A percentile compares a stretch with the other conserved stretches of the same genome.
These are phyloP conservation scores for Teratosphaeria destructans DNA, from an alignment of 2,329 filamentous ascomycete species.

Conservation along the genomic window DNA sequence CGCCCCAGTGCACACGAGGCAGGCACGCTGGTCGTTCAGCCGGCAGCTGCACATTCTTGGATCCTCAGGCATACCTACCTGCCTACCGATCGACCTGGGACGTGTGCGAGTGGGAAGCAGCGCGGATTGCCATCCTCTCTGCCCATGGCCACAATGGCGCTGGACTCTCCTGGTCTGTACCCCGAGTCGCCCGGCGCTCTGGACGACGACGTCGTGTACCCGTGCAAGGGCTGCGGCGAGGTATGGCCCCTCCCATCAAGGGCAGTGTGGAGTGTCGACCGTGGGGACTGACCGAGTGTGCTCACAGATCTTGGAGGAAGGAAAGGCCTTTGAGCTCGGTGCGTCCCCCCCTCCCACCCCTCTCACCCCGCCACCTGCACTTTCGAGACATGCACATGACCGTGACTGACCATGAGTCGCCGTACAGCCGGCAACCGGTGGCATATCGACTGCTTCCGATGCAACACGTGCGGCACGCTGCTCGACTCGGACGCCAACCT, in stretches of 20 bases:
- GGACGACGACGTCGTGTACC: slow-evolving; percentile 63
- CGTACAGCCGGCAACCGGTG: slow-evolving; percentile 17
- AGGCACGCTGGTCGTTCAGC: background rate
- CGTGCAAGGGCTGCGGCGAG: slow-evolving; percentile 89
- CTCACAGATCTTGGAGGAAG: slow-evolving; percentile 84
- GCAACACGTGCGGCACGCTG: slow-evolving; percentile 51
- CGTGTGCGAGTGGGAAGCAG: background rate
- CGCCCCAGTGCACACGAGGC: background rate
- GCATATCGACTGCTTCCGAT: slow-evolving; percentile 7
- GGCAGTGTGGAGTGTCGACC: background rate
- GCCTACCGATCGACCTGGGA: background rate
- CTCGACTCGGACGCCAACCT: slow-evolving; percentile 98
- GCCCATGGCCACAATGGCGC: slow-evolving; percentile 19
- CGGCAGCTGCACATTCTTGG: background rate
- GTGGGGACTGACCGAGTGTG: background rate
- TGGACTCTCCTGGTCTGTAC: slow-evolving; percentile 43
- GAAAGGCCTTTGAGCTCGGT: slow-evolving; percentile 97
- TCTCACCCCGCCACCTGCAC: background rate
- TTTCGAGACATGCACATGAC: background rate
- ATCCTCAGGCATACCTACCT: background rate
- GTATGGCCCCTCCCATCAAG: slow-evolving; percentile 37
- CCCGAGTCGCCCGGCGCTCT: slow-evolving; percentile 58
- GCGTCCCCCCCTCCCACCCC: slow-evolving; percentile 24
- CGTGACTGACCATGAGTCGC: slow-evolving; percentile 4
- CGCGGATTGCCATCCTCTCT: background rate